Base-by-base conservation (phyloP, 345 rosid species). In the Pugionium cornutum region DNA sequence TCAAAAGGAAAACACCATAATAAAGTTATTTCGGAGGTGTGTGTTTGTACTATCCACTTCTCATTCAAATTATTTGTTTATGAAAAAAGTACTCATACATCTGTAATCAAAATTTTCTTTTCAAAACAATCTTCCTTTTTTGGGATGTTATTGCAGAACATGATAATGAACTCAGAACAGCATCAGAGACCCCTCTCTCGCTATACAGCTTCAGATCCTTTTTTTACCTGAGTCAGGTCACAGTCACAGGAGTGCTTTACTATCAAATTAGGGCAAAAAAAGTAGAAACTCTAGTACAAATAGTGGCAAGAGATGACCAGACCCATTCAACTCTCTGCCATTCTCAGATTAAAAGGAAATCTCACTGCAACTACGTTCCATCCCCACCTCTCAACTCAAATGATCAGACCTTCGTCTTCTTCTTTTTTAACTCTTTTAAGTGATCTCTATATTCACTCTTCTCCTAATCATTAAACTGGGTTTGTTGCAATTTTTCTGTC, bases 181-280 rank as follows among this genome's bases (percentile, higher is more conserved):
- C 74, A 69, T 34, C 67, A 69, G 2, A 36, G 35, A 5, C 26
- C 11, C 9, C 51, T 42, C 53, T 66, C 26, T 66, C 35, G n/a
- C 3, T 44, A 46, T 18, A 18, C 18, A 18, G 56, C 69, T 54
- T 40, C 31, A 55, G 52, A 55, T 58, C 55, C 31, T 64, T 49
- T 50, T 72, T 72, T 65, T 36, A 58, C 55, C 76, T 58, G 76
- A 58, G 62, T 29, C 56, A 64, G 65, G 70, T 72, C 62, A 72
- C 55, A 72, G 66, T 65, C 71, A 65, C 66, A 18, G 18, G 18
- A 18, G 18, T 18, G 18, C 0, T 18, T 18, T 18, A 72, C 71
- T 72, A 65, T 61, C 76, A 65, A 72, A 72, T 65, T 51, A 58
- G 76, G 56, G 76, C 76, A 72, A 52, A 50, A 72, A 72, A 7